These are phyloP conservation scores for Sphagnum magellanicum DNA, from an alignment of 228 moss, liverwort and hornwort genomes.

Conservation along the genomic window DNA sequence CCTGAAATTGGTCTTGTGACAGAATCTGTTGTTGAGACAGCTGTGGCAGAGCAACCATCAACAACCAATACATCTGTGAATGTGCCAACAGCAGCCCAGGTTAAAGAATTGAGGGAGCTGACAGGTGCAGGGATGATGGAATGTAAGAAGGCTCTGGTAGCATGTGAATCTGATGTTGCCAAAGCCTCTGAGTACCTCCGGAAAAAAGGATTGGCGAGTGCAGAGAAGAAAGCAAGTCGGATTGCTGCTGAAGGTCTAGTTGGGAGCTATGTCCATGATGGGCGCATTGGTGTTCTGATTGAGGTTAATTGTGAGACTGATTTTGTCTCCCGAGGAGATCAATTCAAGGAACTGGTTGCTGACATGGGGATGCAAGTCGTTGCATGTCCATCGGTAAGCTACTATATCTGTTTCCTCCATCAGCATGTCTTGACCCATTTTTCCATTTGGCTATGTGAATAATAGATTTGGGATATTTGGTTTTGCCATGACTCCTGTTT, in stretches of 20 bases:
- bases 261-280: constrained; percentile 83
- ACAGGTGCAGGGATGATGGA: constrained; percentile 48
- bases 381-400: constrained; percentile 63
- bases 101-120: constrained; percentile 72
- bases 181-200: constrained; percentile 46
- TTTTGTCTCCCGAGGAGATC: constrained; percentile 75
- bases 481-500: too few relatives aligned
- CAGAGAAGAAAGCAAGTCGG: constrained; percentile 47
- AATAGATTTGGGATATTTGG: too few relatives aligned
- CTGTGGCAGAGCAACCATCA: not conserved
- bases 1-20: not conserved
- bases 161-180: constrained; percentile 23
- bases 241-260: constrained; percentile 64
- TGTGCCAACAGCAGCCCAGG: constrained; percentile 34
- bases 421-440: too few relatives aligned
- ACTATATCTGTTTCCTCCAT: not conserved
- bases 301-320: constrained; percentile 98
- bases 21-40: not conserved
- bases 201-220: constrained; percentile 52
- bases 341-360: constrained; percentile 77
- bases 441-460: too few relatives aligned
- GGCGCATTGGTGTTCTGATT: constrained; percentile 80
- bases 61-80: constrained; percentile 6
- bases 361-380: constrained; percentile 93
- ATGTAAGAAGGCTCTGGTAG: constrained; percentile 75